phyloP scores from a whole-genome alignment of 441 rosid species.

The Raphanus hybrid region DNA sequence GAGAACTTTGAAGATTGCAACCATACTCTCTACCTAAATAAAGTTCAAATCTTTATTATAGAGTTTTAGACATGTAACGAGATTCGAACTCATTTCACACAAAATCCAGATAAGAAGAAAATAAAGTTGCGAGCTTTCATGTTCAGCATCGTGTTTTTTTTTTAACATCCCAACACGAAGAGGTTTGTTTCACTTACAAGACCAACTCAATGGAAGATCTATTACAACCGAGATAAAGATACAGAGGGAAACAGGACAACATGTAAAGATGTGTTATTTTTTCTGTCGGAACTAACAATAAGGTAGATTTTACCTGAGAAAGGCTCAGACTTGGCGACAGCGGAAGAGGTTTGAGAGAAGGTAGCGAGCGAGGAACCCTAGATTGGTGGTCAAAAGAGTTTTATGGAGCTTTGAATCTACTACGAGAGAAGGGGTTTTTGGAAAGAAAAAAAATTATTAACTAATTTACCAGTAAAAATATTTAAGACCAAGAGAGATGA shows the following conservation, averaged over 20 bases:
- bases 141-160: background rate
- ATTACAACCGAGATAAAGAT: conserved; percentile 12
- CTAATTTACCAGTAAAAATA: conserved; percentile 8
- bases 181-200: background rate
- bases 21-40: background rate
- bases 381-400: conserved; percentile 39
- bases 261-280: conserved; percentile 8
- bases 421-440: conserved; percentile 24
- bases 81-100: conserved; percentile 22
- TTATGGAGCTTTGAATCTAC: conserved; percentile 31
- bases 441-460: background rate
- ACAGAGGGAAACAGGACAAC: conserved; percentile 27
- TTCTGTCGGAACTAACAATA: conserved; percentile 4
- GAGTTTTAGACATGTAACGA: conserved; percentile 27
- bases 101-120: conserved; percentile 20
- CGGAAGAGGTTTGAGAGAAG: conserved; percentile 21
- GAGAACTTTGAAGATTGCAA: conserved; percentile 1
- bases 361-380: conserved; percentile 32
- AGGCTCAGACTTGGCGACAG: conserved; percentile 29
- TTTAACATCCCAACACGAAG: conserved; percentile 1
- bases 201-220: conserved; percentile 27
- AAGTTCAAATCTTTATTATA: conserved; percentile 1
- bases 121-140: background rate
- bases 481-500: background rate
- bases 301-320: conserved; percentile 32